Base-by-base conservation (phyloP, 768 basidiomycete genomes). In the Boletus huronensis region DNA sequence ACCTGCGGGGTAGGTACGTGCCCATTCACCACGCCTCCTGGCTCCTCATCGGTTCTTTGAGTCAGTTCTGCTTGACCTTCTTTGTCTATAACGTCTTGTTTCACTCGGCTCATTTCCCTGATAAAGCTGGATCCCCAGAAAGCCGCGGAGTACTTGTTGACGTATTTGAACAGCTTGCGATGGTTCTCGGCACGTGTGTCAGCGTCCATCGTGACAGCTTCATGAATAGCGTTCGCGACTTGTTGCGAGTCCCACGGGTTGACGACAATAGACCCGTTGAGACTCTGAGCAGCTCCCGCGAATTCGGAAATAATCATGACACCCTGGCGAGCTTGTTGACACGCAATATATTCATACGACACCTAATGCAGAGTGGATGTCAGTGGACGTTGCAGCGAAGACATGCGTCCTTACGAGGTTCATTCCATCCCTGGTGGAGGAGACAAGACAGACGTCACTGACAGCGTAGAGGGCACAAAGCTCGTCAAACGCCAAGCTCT, bases 221-320 rank as follows among this genome's bases (percentile, higher is more conserved):
- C 87, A 72, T 93, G 87, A 54, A 99, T 97, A n/a, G 94, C 93
- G 66, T 98, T 87, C 1, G 97, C 97, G 47, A 97, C 93, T 65
- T 94, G 88, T 71, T 98, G 95, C n/a, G 90, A 90, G 71, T 98
- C 97, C 96, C 97, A 95, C 21, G 97, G 97, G 76, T 99, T 99
- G 65, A 98, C 93, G 67, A 99, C 93, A 62, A 99, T 80, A 32
- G 89, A 90, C 21, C 97, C 97, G 69, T 98, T 98, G 58, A 99
- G 75, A 59, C 86, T 90, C 74, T 98, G 95, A 16, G 93, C 95
- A 10, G 97, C 97, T 28, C 97, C 97, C 4, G 97, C 96, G 61
- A 99, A 98, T 70, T 99, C 97, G 64, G 94, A 97, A 13, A 99
- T 80, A 69, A 99, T 97, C 88, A 99, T 93, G 17, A 90, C 90